A percentile compares a stretch with the other conserved stretches of the same genome.
Evolutionary conservation across 345 rosid genomes (phyloP).

Genomic region (Lepidium sativum): DNA sequence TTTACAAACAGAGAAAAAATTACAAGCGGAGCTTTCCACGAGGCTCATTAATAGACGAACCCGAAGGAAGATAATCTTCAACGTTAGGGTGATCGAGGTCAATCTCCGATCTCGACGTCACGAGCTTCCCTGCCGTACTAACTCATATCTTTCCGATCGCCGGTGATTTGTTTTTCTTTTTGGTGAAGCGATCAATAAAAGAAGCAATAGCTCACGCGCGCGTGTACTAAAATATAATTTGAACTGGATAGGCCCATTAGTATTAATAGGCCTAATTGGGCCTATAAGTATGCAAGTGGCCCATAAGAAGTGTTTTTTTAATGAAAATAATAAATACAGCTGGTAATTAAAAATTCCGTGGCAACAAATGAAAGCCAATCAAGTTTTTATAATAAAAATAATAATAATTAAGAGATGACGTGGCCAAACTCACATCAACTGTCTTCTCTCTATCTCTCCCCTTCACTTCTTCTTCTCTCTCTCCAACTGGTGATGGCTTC

Average conservation of each 20-base stretch:
- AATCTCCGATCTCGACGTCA: slow-evolving; percentile 63
- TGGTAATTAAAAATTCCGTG: background rate
- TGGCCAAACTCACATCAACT: slow-evolving; percentile 39
- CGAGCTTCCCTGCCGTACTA: slow-evolving; percentile 35
- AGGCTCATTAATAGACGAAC: slow-evolving; percentile 74
- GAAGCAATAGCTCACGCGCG: too few relatives aligned
- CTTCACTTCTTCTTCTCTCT: background rate
- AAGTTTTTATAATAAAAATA: background rate
- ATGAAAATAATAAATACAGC: too few relatives aligned
- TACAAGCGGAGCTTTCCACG: slow-evolving; percentile 85
- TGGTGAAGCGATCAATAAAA: too few relatives aligned
- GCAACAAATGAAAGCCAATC: too few relatives aligned
- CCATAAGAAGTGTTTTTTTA: too few relatives aligned
- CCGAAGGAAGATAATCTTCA: slow-evolving; percentile 92
- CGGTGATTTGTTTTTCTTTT: background rate
- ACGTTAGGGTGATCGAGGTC: slow-evolving; percentile 80
- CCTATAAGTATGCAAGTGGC: too few relatives aligned
- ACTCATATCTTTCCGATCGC: slow-evolving; percentile 23
- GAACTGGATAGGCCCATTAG: slow-evolving; percentile 14
- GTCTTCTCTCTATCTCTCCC: slow-evolving; percentile 10
- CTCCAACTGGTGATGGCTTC: slow-evolving; percentile 34
- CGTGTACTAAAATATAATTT: too few relatives aligned
- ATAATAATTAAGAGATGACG: slow-evolving; percentile 8
- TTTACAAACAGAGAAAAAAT: background rate
- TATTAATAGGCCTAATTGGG: background rate